Percentiles rank a stretch among this genome's conserved stretches.
Evolutionary conservation across 31 red algal genomes (phyloP).

Genomic region (Asparagopsis taxiformis): DNA sequence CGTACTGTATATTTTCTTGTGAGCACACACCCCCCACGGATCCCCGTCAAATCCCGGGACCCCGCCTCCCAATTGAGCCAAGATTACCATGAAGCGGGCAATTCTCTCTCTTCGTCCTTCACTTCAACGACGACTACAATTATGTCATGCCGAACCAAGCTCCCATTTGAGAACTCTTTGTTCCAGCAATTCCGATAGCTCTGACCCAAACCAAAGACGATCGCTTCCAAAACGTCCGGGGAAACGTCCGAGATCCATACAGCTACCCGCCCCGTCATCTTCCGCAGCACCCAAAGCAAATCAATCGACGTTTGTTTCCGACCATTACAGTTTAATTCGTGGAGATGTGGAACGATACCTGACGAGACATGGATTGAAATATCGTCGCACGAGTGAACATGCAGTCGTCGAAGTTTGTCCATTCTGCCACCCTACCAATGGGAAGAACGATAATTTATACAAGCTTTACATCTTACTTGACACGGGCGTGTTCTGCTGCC

Average conservation of each 20-base stretch:
- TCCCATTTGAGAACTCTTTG: too few species aligned
- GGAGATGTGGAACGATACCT: conserved; percentile 69
- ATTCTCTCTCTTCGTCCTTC: too few species aligned
- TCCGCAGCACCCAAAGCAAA: background rate
- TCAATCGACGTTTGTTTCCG: conserved; percentile 46
- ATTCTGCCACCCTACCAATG: conserved; percentile 68
- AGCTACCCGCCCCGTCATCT: background rate
- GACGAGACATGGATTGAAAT: conserved; percentile 24
- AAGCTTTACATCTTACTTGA: conserved; percentile 72
- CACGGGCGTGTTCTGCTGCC: conserved; percentile 82
- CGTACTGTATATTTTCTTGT: too few species aligned
- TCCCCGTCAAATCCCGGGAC: too few species aligned
- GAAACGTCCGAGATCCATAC: background rate
- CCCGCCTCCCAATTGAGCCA: too few species aligned
- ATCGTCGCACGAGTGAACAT: conserved; percentile 16
- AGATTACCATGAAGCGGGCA: too few species aligned
- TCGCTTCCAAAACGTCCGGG: background rate
- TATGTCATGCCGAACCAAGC: too few species aligned
- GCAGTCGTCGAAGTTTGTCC: conserved; percentile 82
- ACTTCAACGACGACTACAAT: too few species aligned
- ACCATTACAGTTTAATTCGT: conserved; percentile 48
- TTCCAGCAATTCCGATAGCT: too few species aligned
- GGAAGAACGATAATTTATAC: conserved; percentile 75
- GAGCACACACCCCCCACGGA: too few species aligned
- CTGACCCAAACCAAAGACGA: too few species aligned